These are phyloP conservation scores for Aureobasidium vineae DNA, from an alignment of 2,329 filamentous ascomycete species.

Conservation along the genomic window DNA sequence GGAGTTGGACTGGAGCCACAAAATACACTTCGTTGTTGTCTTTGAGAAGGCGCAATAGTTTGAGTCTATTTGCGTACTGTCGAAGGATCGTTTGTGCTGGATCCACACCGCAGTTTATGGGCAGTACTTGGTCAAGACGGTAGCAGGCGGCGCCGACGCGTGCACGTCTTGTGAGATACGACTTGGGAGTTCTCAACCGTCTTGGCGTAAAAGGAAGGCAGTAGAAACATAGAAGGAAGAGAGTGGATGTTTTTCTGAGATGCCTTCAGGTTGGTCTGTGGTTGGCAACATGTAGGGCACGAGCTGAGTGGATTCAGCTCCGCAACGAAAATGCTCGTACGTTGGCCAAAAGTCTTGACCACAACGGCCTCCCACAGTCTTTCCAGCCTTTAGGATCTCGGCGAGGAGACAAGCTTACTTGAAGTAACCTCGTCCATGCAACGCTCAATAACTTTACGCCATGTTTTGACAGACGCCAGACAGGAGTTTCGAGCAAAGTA, in stretches of 20 bases:
- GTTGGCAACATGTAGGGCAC: neutral
- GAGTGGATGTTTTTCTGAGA: neutral
- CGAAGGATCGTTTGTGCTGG: neutral
- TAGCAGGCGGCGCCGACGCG: neutral
- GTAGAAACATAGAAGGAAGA: neutral
- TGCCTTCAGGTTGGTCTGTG: too few species aligned
- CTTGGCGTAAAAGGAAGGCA: neutral
- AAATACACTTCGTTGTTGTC: neutral
- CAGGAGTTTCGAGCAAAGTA: neutral
- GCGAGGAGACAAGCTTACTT: constrained; percentile 20
- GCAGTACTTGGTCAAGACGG: neutral
- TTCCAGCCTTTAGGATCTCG: neutral
- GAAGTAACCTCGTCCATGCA: neutral
- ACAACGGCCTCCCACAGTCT: neutral
- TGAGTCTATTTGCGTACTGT: neutral
- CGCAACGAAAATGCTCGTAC: neutral
- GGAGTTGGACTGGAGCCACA: neutral
- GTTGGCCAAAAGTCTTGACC: constrained; percentile 2
- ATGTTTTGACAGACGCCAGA: constrained; percentile 11
- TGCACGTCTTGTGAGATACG: neutral
- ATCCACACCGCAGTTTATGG: neutral
- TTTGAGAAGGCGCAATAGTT: neutral
- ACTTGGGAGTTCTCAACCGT: neutral
- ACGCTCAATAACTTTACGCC: constrained; percentile 13
- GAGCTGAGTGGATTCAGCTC: neutral